These are phyloP conservation scores for Chamaenerion angustifolium DNA, from an alignment of 345 rosid genomes.

Conservation along the genomic window DNA sequence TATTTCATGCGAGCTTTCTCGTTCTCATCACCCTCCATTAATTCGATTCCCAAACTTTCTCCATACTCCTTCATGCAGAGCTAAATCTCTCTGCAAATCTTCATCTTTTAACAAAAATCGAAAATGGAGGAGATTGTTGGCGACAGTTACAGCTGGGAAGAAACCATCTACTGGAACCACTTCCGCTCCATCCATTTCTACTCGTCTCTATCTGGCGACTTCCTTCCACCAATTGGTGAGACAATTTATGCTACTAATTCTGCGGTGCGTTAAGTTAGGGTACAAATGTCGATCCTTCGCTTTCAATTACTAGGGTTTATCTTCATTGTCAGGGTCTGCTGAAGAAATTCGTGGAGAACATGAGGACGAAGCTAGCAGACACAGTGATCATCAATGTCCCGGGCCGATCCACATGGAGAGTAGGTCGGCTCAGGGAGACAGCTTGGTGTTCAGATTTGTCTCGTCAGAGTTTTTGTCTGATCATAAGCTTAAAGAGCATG, in stretches of 20 bases:
- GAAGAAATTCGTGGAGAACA: too few relatives aligned
- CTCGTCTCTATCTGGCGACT: conserved; percentile 44
- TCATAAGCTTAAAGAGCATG: conserved; percentile 42
- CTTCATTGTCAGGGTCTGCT: conserved; percentile 22
- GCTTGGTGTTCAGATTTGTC: conserved; percentile 33
- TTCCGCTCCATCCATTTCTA: conserved; percentile 46
- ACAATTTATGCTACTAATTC: background rate
- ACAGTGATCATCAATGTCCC: conserved; percentile 57
- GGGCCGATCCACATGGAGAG: conserved; percentile 39
- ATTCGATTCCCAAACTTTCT: too few relatives aligned
- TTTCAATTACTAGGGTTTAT: background rate
- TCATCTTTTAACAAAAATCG: too few relatives aligned
- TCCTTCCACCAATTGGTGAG: conserved; percentile 1
- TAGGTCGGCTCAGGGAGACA: conserved; percentile 22
- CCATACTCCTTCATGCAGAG: too few relatives aligned
- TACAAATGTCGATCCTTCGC: background rate
- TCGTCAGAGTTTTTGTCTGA: conserved; percentile 51
- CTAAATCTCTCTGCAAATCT: too few relatives aligned
- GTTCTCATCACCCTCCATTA: too few relatives aligned
- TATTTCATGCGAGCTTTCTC: too few relatives aligned
- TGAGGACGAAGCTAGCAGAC: conserved; percentile 39
- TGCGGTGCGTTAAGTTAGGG: background rate
- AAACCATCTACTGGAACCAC: conserved; percentile 57
- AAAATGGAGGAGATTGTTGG: too few relatives aligned
- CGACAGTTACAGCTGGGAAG: conserved; percentile 74